A percentile compares a stretch with the other conserved stretches of the same genome.
Evolutionary conservation across 345 rosid species (phyloP).

Genomic region (Aquilaria yunnanensis): DNA sequence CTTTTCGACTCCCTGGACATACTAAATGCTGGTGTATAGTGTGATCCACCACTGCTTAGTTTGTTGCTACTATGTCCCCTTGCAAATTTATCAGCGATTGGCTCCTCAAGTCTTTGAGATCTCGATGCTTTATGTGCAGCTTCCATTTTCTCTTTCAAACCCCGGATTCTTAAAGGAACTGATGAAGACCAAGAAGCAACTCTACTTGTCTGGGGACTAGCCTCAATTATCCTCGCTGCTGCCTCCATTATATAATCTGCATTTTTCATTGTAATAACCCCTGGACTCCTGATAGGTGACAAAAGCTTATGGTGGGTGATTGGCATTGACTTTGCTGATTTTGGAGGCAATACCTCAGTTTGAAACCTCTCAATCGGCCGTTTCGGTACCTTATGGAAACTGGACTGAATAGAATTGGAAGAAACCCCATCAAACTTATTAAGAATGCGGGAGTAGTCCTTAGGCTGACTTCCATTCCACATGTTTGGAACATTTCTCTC

Average conservation of each 20-base stretch:
- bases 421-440: conserved; percentile 28
- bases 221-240: conserved; percentile 76
- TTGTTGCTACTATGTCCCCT: conserved; percentile 35
- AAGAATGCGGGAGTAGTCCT: conserved; percentile 27
- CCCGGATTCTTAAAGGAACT: conserved; percentile 65
- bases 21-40: conserved; percentile 19
- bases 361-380: conserved; percentile 72
- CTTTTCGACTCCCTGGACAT: conserved; percentile 18
- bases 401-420: conserved; percentile 32
- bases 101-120: conserved; percentile 30
- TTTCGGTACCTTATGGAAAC: conserved; percentile 32
- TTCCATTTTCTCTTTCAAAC: conserved; percentile 76
- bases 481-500: conserved; percentile 20
- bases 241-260: conserved; percentile 67
- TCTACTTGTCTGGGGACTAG: conserved; percentile 47
- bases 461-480: conserved; percentile 40
- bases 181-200: conserved; percentile 42
- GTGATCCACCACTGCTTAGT: conserved; percentile 18
- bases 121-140: conserved; percentile 41
- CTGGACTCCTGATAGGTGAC: conserved; percentile 72
- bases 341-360: conserved; percentile 70
- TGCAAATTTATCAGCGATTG: conserved; percentile 14
- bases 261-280: conserved; percentile 42
- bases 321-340: conserved; percentile 60
- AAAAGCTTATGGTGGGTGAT: conserved; percentile 56